These are phyloP conservation scores for Acanthamoeba sp. DNA, from an alignment of 208 protist genomes.

Conservation along the genomic window DNA sequence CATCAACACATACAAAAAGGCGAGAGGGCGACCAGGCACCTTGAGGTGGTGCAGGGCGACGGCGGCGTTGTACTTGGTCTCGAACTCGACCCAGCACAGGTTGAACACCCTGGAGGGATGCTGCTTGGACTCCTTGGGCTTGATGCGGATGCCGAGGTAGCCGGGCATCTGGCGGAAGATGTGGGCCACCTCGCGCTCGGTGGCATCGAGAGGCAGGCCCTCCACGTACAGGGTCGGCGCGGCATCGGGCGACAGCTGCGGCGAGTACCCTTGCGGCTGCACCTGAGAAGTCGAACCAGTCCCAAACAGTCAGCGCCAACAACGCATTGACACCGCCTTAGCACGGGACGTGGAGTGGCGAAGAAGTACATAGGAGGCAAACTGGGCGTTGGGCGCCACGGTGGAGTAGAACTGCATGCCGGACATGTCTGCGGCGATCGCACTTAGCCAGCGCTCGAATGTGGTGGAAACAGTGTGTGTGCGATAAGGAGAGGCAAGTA, in stretches of 20 bases:
- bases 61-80: conserved; percentile 78
- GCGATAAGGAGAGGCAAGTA: neutral
- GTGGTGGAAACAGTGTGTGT: neutral
- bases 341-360: neutral
- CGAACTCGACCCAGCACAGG: conserved; percentile 81
- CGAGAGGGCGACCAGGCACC: neutral
- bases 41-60: conserved; percentile 70
- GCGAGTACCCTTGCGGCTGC: neutral
- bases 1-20: no score
- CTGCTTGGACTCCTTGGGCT: conserved; percentile 54
- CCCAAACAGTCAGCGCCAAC: neutral
- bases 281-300: neutral
- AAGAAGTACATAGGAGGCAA: conserved; percentile 34
- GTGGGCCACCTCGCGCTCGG: conserved; percentile 73
- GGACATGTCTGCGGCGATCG: neutral
- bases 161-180: conserved; percentile 74
- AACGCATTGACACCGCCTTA: neutral
- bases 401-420: conserved; percentile 36
- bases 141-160: conserved; percentile 74
- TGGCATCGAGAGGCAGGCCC: conserved; percentile 72
- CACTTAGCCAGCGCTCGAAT: neutral
- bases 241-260: conserved; percentile 36
- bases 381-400: conserved; percentile 10
- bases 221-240: conserved; percentile 72
- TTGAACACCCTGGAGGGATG: conserved; percentile 12